Percentiles rank a stretch among this genome's conserved stretches.
phyloP scores from a whole-genome alignment of 768 basidiomycete species.

The Trametes elegans region DNA sequence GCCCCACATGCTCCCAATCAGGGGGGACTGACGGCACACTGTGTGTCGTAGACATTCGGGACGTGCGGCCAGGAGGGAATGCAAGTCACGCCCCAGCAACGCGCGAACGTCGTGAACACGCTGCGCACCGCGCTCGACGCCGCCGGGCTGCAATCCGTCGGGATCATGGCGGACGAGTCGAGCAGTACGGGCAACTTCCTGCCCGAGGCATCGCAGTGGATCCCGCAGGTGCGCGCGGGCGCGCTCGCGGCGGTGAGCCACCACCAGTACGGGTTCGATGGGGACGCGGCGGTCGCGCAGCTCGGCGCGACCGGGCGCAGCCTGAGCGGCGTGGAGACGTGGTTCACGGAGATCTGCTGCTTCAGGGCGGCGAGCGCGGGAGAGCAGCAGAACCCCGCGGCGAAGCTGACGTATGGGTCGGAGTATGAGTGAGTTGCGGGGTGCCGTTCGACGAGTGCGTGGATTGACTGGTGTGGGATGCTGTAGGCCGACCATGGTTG shows the following conservation, averaged over 20 bases:
- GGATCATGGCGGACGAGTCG: conserved; percentile 40
- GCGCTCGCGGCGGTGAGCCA: conserved; percentile 39
- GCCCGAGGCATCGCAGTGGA: conserved; percentile 21
- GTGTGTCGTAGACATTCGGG: conserved; percentile 30
- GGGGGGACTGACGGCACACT: conserved; percentile 32
- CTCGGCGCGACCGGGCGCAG: conserved; percentile 15
- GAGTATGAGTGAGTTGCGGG: conserved; percentile 5
- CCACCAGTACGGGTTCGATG: conserved; percentile 47
- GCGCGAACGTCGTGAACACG: conserved; percentile 40
- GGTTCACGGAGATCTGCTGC: conserved; percentile 30
- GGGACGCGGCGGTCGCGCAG: conserved; percentile 27
- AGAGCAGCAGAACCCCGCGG: conserved; percentile 18
- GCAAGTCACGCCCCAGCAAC: conserved; percentile 41
- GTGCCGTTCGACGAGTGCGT: too few species aligned
- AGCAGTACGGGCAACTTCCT: conserved; percentile 25
- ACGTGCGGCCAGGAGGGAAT: conserved; percentile 48
- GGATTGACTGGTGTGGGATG: background rate
- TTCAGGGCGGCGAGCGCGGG: conserved; percentile 18
- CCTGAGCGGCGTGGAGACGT: conserved; percentile 22
- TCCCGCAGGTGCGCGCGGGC: conserved; percentile 21
- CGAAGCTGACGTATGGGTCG: conserved; percentile 16
- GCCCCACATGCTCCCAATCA: background rate
- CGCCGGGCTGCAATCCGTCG: conserved; percentile 11
- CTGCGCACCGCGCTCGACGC: conserved; percentile 21
- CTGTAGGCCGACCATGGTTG: conserved; percentile 22